Base-by-base conservation (phyloP, 805 yeast genomes). In the Lipomyces chichibuensis region DNA sequence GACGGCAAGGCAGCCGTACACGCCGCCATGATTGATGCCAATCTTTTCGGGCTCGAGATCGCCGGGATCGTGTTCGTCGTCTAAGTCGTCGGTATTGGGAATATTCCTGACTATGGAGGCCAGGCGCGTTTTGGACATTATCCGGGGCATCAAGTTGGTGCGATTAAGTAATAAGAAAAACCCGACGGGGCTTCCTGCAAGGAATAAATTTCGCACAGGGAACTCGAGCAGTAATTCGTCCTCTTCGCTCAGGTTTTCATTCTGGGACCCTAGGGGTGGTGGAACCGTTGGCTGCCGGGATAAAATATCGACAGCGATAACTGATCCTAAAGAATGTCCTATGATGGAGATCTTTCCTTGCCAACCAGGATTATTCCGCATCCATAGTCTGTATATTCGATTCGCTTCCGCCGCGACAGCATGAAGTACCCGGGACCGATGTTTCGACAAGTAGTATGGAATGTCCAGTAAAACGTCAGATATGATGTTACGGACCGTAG, bases 301-400 rank as follows among this genome's bases (percentile, higher is more conserved):
- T 35, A 93, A 77, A 37, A 94, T 81, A 77, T 94, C 98, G 69
- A 92, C 88, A 1, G 88, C 82, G 57, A 92, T 90, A 0, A 92
- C 88, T 13, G 96, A 88, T 0, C 98, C 98, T 53, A 92, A 79
- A 0, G 97, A 91, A 76, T 92, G 98, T 0, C 97, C 97, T 68
- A 92, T 79, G 1, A 92, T 76, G 73, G 91, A 91, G 0, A 92
- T 87, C 1, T 76, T 74, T 11, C 79, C 78, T 8, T 63, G 58
- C 78, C 92, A 92, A 13, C 84, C 79, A 0, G 97, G 97, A 73
- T 94, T 88, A 62, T 86, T 80, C 63, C 85, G 81, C 66, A 81
- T 75, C 75, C 88, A 95, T 32, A 85, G 78, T 3, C 81, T 77
- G 76, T 88, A 91, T 0, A 90, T 85, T 2, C 86, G 74, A 77